Conservation (phyloP, 2,329 filamentous ascomycete genomes). For the Fusarium anthophilum region DNA sequence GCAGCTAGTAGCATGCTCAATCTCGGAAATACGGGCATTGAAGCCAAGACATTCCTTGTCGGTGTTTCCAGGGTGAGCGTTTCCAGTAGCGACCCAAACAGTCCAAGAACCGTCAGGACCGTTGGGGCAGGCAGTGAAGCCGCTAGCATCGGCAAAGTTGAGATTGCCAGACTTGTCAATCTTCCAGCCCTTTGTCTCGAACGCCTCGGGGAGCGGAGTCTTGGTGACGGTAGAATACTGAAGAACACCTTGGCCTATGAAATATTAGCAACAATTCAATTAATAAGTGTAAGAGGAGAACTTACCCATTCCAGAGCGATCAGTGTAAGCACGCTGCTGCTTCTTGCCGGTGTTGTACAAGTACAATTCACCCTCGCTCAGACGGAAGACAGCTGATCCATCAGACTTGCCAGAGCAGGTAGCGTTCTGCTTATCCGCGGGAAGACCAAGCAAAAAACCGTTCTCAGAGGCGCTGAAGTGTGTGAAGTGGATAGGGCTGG, state of each 20-base stretch:
- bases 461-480: slow-evolving; percentile 54
- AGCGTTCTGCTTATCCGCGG: slow-evolving; percentile 53
- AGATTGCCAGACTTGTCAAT: slow-evolving; percentile 48
- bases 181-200: slow-evolving; percentile 59
- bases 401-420: slow-evolving; percentile 54
- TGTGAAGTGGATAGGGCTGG: slow-evolving; percentile 58
- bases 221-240: slow-evolving; percentile 58
- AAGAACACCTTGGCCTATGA: slow-evolving; percentile 60
- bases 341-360: slow-evolving; percentile 55
- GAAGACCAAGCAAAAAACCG: slow-evolving; percentile 55
- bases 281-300: fast-evolving
- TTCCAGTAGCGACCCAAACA: slow-evolving; percentile 49
- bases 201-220: slow-evolving; percentile 47
- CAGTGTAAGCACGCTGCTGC: slow-evolving; percentile 61
- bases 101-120: slow-evolving; percentile 52
- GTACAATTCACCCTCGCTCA: slow-evolving; percentile 53
- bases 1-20: slow-evolving; percentile 48
- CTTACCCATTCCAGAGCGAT: slow-evolving; percentile 68
- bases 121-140: slow-evolving; percentile 63
- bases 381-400: slow-evolving; percentile 60
- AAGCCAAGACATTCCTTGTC: slow-evolving; percentile 51
- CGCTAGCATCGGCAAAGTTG: background rate
- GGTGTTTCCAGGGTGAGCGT: slow-evolving; percentile 47
- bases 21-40: slow-evolving; percentile 42
- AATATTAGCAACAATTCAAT: background rate